Conservation (phyloP, 2,329 filamentous ascomycete genomes). For the Bisporella sp. region DNA sequence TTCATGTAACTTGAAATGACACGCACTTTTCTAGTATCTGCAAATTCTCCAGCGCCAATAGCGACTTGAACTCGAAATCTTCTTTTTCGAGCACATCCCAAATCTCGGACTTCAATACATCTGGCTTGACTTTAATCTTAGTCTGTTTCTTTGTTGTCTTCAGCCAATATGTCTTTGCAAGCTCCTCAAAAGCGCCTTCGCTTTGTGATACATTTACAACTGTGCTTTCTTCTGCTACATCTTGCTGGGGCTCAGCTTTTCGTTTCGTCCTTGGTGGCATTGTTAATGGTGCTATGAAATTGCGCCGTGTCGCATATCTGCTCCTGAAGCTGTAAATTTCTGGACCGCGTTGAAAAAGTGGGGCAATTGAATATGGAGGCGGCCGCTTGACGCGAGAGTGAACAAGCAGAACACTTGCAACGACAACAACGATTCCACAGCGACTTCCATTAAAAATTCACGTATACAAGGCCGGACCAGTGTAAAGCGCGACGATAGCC, state of each 20-base stretch:
- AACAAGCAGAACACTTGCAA: background rate
- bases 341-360: too few relatives aligned
- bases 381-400: too few relatives aligned
- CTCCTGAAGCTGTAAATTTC: too few relatives aligned
- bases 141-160: conserved; percentile 51
- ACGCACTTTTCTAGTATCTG: conserved; percentile 77
- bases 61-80: conserved; percentile 67
- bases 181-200: conserved; percentile 64
- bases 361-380: background rate
- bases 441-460: too few relatives aligned
- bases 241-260: conserved; percentile 25
- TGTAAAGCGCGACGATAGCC: too few relatives aligned
- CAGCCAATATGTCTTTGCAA: conserved; percentile 84
- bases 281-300: conserved; percentile 9
- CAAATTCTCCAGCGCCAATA: conserved; percentile 80
- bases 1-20: background rate
- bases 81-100: conserved; percentile 85
- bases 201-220: conserved; percentile 59
- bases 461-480: too few relatives aligned
- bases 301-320: conserved; percentile 2
- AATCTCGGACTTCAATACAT: conserved; percentile 78
- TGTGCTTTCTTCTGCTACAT: conserved; percentile 44
- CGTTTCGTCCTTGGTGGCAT: conserved; percentile 26
- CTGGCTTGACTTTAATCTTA: conserved; percentile 67
- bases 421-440: background rate